Conservation (phyloP, 1,139 yeast species). For the Geotrichum candidum region DNA sequence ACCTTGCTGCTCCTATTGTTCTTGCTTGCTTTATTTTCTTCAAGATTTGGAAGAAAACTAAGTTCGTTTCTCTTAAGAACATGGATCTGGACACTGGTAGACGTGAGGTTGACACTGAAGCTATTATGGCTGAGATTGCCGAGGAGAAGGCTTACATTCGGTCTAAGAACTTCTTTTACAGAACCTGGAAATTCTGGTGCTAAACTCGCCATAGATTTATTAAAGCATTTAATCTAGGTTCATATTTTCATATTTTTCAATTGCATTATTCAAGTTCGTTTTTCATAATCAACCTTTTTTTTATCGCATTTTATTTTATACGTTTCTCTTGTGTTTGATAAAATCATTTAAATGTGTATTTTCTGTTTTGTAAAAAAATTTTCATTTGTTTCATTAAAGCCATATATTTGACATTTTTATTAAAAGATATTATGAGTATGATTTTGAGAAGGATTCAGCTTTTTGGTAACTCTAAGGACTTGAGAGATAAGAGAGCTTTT, state of each 20-base stretch:
- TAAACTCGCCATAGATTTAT: conserved; percentile 22
- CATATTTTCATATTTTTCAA: not conserved
- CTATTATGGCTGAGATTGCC: conserved; percentile 45
- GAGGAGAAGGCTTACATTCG: conserved; percentile 42
- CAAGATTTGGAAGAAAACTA: conserved; percentile 45
- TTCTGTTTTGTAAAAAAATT: too few relatives aligned
- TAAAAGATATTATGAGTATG: too few relatives aligned
- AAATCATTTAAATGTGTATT: too few relatives aligned
- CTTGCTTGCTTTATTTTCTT: conserved; percentile 46
- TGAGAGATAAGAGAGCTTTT: too few relatives aligned
- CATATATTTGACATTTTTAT: too few relatives aligned
- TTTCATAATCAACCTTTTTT: not conserved
- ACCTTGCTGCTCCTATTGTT: conserved; percentile 51
- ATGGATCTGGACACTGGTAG: conserved; percentile 53
- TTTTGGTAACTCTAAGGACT: too few relatives aligned
- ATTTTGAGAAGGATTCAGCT: too few relatives aligned
- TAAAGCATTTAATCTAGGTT: not conserved
- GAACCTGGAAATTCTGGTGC: conserved; percentile 46
- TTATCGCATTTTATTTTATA: too few relatives aligned
- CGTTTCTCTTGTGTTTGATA: too few relatives aligned
- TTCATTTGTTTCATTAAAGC: too few relatives aligned
- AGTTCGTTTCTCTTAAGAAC: conserved; percentile 44
- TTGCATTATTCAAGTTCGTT: not conserved
- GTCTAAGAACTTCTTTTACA: conserved; percentile 36
- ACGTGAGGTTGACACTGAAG: conserved; percentile 50